phyloP scores from a whole-genome alignment of 139 green algal species.

The Coelastrella sp. region DNA sequence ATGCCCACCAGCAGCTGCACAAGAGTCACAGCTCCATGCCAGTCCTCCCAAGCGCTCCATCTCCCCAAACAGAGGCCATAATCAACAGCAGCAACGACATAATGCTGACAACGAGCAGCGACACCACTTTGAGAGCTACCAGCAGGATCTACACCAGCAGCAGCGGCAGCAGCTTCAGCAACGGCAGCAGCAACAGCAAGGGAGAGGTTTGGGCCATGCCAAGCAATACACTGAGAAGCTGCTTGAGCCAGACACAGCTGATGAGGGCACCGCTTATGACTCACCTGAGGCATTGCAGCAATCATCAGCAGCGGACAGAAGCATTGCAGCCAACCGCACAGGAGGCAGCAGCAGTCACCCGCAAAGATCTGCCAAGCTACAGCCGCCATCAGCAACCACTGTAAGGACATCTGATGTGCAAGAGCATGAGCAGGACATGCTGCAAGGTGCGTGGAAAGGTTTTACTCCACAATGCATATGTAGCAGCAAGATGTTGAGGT shows the following conservation, averaged over 20 bases:
- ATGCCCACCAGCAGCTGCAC: conserved; percentile 6
- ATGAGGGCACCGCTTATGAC: background rate
- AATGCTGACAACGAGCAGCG: background rate
- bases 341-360: background rate
- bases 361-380: background rate
- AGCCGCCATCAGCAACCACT: background rate
- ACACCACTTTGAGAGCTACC: background rate
- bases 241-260: background rate
- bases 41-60: background rate
- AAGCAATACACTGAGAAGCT: background rate
- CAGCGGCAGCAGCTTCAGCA: conserved; percentile 26
- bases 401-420: too few species aligned
- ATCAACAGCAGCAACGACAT: background rate
- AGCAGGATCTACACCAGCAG: background rate
- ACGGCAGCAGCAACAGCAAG: background rate
- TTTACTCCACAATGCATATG: too few species aligned
- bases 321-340: background rate
- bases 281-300: background rate
- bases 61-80: background rate
- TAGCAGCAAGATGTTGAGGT: too few species aligned
- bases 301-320: background rate
- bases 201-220: background rate
- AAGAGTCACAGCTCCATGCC: background rate
- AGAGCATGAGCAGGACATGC: too few species aligned
- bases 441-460: too few species aligned